Conservation (phyloP, 2,329 filamentous ascomycete species). For the Penicillium paneum region DNA sequence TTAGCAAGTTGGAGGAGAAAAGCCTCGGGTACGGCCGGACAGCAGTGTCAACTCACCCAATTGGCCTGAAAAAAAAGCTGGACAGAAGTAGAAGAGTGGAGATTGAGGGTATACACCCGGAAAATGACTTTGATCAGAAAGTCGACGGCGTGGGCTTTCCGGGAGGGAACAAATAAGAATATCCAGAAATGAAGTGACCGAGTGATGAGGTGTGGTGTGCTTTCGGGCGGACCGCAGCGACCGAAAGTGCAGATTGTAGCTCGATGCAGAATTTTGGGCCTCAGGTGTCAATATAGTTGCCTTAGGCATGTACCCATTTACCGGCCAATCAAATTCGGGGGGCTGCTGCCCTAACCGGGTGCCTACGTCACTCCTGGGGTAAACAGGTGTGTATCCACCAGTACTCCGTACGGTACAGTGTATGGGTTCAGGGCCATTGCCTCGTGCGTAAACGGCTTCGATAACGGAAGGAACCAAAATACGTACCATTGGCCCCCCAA, state of each 20-base stretch:
- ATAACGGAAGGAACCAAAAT: background rate
- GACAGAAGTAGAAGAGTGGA: slow-evolving; percentile 26
- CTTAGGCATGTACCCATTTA: slow-evolving; percentile 22
- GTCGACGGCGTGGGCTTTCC: slow-evolving; percentile 36
- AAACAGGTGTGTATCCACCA: slow-evolving; percentile 20
- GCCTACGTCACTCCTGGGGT: slow-evolving; percentile 31
- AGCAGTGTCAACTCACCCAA: slow-evolving; percentile 28
- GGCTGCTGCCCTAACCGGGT: slow-evolving; percentile 21
- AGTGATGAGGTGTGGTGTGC: slow-evolving; percentile 32
- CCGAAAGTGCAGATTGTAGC: slow-evolving; percentile 26
- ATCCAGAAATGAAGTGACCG: slow-evolving; percentile 35
- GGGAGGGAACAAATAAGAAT: slow-evolving; percentile 31
- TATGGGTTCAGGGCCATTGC: background rate
- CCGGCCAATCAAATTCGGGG: slow-evolving; percentile 5
- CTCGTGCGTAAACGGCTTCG: background rate
- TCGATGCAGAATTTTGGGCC: background rate
- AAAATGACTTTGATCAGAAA: slow-evolving; percentile 29
- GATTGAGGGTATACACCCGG: slow-evolving; percentile 32
- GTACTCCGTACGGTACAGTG: slow-evolving; percentile 11
- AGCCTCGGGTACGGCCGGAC: slow-evolving; percentile 32
- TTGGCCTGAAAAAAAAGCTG: slow-evolving; percentile 28
- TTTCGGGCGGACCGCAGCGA: slow-evolving; percentile 26
- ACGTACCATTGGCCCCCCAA: slow-evolving; percentile 1
- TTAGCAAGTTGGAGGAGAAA: slow-evolving; percentile 31
- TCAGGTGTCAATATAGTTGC: background rate